A percentile compares a stretch with the other conserved stretches of the same genome.
Evolutionary conservation across 2,329 filamentous ascomycete genomes (phyloP).

Genomic region (Aureobasidium sp.): DNA sequence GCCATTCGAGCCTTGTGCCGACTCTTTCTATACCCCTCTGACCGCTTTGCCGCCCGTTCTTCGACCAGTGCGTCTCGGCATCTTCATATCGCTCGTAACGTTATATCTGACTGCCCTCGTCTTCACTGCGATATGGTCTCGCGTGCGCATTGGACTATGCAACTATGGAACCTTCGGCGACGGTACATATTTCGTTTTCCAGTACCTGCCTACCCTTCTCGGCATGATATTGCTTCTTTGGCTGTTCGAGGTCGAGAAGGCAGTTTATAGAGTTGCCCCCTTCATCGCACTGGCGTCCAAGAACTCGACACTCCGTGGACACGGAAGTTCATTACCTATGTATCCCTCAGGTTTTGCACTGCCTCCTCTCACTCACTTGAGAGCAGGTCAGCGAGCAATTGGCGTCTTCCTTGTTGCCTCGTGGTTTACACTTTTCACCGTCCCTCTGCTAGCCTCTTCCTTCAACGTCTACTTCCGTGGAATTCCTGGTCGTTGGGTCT

Average conservation of each 20-base stretch:
- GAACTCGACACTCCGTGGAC: conserved; percentile 49
- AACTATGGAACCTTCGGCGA: conserved; percentile 62
- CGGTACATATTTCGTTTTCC: conserved; percentile 73
- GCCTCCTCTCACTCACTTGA: conserved; percentile 59
- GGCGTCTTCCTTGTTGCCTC: conserved; percentile 59
- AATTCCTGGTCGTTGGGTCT: conserved; percentile 56
- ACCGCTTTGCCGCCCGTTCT: conserved; percentile 65
- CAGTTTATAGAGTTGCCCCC: conserved; percentile 68
- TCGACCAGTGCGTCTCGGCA: conserved; percentile 54
- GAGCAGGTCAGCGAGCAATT: conserved; percentile 58
- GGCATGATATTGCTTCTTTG: conserved; percentile 66
- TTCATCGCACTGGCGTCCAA: conserved; percentile 69
- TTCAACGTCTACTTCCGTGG: conserved; percentile 59
- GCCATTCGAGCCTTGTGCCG: conserved; percentile 23
- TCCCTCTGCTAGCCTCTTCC: conserved; percentile 71
- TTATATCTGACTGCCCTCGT: conserved; percentile 65
- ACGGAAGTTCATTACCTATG: conserved; percentile 57
- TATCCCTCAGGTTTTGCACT: conserved; percentile 58
- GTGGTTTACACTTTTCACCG: conserved; percentile 71
- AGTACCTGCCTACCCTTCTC: conserved; percentile 73
- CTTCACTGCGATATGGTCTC: conserved; percentile 63
- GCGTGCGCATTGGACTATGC: conserved; percentile 55
- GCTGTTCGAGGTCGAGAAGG: conserved; percentile 63
- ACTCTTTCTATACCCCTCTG: conserved; percentile 35
- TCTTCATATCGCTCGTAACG: conserved; percentile 54